Evolutionary conservation across 352 stramenopile species (phyloP).

Genomic region (Phytophthora crassamura): DNA sequence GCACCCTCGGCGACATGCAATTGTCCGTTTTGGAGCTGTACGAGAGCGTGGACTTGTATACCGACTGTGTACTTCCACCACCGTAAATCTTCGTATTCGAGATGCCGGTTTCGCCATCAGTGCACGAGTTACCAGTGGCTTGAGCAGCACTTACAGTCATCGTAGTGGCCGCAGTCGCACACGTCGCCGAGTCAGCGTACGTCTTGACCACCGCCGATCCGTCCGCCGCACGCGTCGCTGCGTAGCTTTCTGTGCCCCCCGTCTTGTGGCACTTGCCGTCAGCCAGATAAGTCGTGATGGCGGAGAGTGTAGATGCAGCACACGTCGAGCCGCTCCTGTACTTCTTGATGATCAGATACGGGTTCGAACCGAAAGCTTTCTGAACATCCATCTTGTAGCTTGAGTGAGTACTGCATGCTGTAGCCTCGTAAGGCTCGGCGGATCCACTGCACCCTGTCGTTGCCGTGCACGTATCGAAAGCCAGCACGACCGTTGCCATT

Average conservation of each 20-base stretch:
- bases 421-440: conserved; percentile 1
- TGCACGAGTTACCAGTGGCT: conserved; percentile 11
- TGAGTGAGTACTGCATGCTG: too few relatives aligned
- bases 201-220: not conserved
- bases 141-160: not conserved
- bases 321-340: not conserved
- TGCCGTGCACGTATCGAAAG: not conserved
- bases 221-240: not conserved
- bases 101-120: not conserved
- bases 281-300: not conserved
- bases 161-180: not conserved
- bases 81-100: conserved; percentile 12
- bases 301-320: too few relatives aligned
- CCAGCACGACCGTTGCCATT: too few relatives aligned
- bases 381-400: too few relatives aligned
- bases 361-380: not conserved
- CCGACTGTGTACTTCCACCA: not conserved
- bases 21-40: not conserved
- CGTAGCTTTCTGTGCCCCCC: not conserved
- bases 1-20: conserved; percentile 1
- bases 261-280: not conserved
- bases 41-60: not conserved
- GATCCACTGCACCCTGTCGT: not conserved
- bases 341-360: not conserved
- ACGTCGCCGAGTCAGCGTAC: not conserved